Percentiles rank a stretch among this genome's conserved stretches.
These are phyloP conservation scores for Lentinula aciculospora DNA, from an alignment of 768 basidiomycete species.

Conservation along the genomic window DNA sequence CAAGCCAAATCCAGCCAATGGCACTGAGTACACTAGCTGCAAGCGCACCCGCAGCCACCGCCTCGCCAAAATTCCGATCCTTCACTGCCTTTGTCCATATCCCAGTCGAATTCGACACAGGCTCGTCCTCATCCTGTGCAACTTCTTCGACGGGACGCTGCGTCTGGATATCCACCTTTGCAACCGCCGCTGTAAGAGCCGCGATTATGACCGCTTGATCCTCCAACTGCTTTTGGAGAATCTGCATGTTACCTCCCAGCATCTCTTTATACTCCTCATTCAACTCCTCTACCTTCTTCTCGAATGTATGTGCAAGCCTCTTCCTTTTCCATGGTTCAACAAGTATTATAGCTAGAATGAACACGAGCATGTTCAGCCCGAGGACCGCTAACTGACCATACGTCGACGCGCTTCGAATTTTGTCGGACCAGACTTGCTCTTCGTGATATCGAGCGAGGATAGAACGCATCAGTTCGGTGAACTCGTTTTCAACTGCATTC, in stretches of 20 bases:
- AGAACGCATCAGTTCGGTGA: conserved; percentile 79
- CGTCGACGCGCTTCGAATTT: conserved; percentile 92
- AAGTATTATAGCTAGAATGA: conserved; percentile 81
- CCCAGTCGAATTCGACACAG: not conserved
- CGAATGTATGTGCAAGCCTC: conserved; percentile 82
- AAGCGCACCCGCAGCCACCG: conserved; percentile 6
- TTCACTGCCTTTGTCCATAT: conserved; percentile 6
- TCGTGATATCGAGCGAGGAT: conserved; percentile 95
- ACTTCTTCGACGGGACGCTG: not conserved
- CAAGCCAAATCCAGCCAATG: conserved; percentile 8
- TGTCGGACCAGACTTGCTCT: conserved; percentile 97
- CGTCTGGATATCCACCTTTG: conserved; percentile 1
- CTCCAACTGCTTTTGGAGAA: conserved; percentile 42
- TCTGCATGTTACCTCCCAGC: conserved; percentile 42
- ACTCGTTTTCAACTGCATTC: conserved; percentile 77
- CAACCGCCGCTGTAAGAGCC: not conserved
- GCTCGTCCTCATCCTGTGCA: not conserved
- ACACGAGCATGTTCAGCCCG: conserved; percentile 84
- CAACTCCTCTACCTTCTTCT: conserved; percentile 72
- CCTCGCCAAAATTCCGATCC: conserved; percentile 8
- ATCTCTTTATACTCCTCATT: conserved; percentile 45
- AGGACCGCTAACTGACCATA: conserved; percentile 87
- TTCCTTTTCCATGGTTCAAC: conserved; percentile 97
- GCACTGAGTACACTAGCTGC: conserved; percentile 8
- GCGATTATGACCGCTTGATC: conserved; percentile 34